Base-by-base conservation (phyloP, 2,329 filamentous ascomycete species). In the Monilinia fructigena region DNA sequence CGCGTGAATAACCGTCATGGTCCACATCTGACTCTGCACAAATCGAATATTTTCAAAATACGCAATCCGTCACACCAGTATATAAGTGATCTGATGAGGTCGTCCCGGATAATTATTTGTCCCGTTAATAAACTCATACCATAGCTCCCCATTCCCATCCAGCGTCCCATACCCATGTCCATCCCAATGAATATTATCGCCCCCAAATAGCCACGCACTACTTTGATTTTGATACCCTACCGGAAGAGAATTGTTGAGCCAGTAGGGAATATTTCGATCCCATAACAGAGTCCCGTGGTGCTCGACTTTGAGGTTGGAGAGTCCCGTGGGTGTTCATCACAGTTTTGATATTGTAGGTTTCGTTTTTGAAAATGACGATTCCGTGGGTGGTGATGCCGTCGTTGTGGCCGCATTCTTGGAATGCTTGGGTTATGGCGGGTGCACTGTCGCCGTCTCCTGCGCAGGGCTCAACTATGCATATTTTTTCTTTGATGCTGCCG, bases 1-100 rank as follows among this genome's bases (percentile, higher is more conserved):
- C 1, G 81, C 82, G 72, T 82, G 47, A 23, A 67, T 65, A 11
- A 70, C 5, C 3, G 68, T 65, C 79, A 86, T 82, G 0, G 82
- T 82, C 81, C 85, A 87, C 85, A 87, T 87, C 75, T 87, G 85
- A 68, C 80, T 83, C 68, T 84, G 80, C 10, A 87, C 75, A 68
- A 85, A 86, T 2, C 77, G 77, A 20, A 86, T 67, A 3, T 82
- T 79, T 48, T 77, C 75, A 16, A 16, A 86, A 76, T 4, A 81
- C 72, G 0, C 81, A 81, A 71, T 86, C 81, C 4, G 83, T 77
- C 3, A 78, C 76, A 6, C 63, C 54, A 23, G 76, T 80, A 71
- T 80, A 71, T 86, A 79, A 23, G 82, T 85, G 69, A 87, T 80
- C 11, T 79, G 78, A 63, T 84, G 82, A 1, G 83, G 84, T 12